A percentile compares a stretch with the other conserved stretches of the same genome.
Evolutionary conservation across 2,329 filamentous ascomycete genomes (phyloP).

Genomic region (Aspergillus sp.): DNA sequence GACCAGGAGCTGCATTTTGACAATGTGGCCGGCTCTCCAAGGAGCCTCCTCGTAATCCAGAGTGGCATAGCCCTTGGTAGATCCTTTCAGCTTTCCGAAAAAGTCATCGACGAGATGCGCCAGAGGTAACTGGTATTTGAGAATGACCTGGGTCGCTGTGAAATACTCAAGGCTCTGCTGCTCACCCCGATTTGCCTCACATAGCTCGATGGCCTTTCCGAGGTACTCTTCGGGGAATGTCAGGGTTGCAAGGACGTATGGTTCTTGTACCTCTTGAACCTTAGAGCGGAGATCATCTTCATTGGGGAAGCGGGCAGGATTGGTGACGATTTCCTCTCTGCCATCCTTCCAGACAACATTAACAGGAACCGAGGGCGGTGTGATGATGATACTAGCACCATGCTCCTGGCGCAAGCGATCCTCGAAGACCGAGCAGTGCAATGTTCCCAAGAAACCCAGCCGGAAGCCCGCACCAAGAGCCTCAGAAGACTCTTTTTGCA

Average conservation of each 20-base stretch:
- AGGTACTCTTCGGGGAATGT: conserved; percentile 92
- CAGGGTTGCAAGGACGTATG: conserved; percentile 76
- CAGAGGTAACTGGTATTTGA: conserved; percentile 86
- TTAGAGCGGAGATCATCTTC: conserved; percentile 53
- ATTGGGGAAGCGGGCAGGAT: conserved; percentile 84
- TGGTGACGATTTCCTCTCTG: conserved; percentile 73
- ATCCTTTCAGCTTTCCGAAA: conserved; percentile 91
- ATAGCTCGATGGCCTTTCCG: conserved; percentile 90
- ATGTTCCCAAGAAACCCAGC: conserved; percentile 87
- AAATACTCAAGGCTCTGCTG: conserved; percentile 90
- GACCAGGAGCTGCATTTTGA: conserved; percentile 87
- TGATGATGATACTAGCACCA: conserved; percentile 92
- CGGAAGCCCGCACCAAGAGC: conserved; percentile 92
- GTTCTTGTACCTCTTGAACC: conserved; percentile 62
- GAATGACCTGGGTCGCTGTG: conserved; percentile 83
- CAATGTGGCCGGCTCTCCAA: conserved; percentile 73
- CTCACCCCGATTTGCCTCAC: conserved; percentile 80
- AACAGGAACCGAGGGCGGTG: conserved; percentile 89
- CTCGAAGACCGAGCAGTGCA: conserved; percentile 99
- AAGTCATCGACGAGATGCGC: conserved; percentile 92
- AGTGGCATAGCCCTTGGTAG: conserved; percentile 90
- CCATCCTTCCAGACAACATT: conserved; percentile 77
- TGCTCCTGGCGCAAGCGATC: conserved; percentile 92
- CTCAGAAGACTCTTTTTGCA: conserved; percentile 91
- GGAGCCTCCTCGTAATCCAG: conserved; percentile 96